These are phyloP conservation scores for Kitagawia praeruptora DNA, from an alignment of 129 eudicot genomes.

Conservation along the genomic window DNA sequence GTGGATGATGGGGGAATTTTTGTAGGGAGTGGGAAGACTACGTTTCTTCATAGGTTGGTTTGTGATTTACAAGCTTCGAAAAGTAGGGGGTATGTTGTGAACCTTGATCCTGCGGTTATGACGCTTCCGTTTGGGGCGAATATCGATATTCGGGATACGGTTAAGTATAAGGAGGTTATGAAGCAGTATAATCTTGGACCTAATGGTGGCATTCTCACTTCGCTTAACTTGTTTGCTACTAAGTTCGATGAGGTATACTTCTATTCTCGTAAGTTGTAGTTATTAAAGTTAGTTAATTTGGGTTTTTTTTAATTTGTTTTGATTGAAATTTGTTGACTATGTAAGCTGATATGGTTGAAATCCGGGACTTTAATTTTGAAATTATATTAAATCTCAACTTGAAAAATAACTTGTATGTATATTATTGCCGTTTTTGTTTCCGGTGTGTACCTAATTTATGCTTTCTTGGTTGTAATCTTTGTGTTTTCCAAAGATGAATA, in stretches of 20 bases:
- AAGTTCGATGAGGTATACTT: slow-evolving; percentile 87
- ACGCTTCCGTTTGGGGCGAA: slow-evolving; percentile 91
- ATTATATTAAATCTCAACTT: too few relatives aligned
- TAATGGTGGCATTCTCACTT: slow-evolving; percentile 89
- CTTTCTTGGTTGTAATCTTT: too few relatives aligned
- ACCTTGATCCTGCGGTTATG: slow-evolving; percentile 97
- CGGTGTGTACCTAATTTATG: too few relatives aligned
- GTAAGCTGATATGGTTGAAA: not conserved
- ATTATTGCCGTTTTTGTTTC: too few relatives aligned
- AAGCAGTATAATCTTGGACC: slow-evolving; percentile 96
- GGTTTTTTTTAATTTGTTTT: not conserved
- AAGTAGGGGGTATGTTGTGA: slow-evolving; percentile 71
- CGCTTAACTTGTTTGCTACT: slow-evolving; percentile 81
- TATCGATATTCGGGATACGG: slow-evolving; percentile 96
- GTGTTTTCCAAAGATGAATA: too few relatives aligned
- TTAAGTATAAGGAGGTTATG: slow-evolving; percentile 91
- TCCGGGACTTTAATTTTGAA: too few relatives aligned
- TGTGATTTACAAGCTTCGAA: slow-evolving; percentile 69
- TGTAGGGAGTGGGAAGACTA: slow-evolving; percentile 89
- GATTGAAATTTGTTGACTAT: not conserved
- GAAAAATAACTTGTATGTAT: too few relatives aligned
- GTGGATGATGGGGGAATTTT: not conserved
- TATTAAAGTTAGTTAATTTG: not conserved
- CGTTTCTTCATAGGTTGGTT: slow-evolving; percentile 74
- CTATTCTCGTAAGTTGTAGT: not conserved